Conservation (phyloP, 768 basidiomycete genomes). For the Nidula microcarpa region DNA sequence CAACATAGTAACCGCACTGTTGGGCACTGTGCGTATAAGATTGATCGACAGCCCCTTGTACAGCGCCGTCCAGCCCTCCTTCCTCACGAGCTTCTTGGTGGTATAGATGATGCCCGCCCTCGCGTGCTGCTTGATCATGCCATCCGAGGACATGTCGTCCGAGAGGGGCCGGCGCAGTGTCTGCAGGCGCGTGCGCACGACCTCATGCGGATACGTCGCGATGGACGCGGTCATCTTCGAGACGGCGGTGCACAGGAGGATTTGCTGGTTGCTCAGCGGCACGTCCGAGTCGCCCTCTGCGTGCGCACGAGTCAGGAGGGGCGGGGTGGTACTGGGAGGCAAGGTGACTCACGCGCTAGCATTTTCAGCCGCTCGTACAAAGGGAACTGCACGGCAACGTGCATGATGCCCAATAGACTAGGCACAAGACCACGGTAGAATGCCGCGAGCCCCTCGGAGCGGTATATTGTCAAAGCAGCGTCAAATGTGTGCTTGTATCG, state of each 20-base stretch:
- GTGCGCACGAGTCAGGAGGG: conserved; percentile 6
- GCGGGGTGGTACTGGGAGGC: neutral
- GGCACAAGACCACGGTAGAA: conserved; percentile 96
- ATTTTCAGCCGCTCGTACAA: conserved; percentile 91
- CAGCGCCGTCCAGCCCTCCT: conserved; percentile 86
- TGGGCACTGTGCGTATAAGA: conserved; percentile 91
- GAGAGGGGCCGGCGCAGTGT: conserved; percentile 71
- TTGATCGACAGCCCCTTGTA: conserved; percentile 96
- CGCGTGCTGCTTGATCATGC: conserved; percentile 53
- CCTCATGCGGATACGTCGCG: conserved; percentile 97
- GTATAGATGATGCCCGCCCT: conserved; percentile 72
- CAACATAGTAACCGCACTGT: conserved; percentile 93
- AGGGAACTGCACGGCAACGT: conserved; percentile 98
- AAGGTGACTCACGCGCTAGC: conserved; percentile 66
- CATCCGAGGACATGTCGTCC: conserved; percentile 55
- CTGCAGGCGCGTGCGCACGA: conserved; percentile 96
- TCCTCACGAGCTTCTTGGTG: conserved; percentile 63
- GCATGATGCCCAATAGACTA: conserved; percentile 87
- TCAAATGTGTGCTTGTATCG: conserved; percentile 89
- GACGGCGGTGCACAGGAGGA: conserved; percentile 86
- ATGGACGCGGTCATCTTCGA: conserved; percentile 97
- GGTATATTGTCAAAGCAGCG: conserved; percentile 87
- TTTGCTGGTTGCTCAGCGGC: conserved; percentile 56
- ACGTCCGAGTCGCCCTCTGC: conserved; percentile 42
- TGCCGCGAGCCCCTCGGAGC: conserved; percentile 78